Evolutionary conservation across 192 early-diverging fungal species (phyloP).

Genomic region (Cladochytrium replicatum): DNA sequence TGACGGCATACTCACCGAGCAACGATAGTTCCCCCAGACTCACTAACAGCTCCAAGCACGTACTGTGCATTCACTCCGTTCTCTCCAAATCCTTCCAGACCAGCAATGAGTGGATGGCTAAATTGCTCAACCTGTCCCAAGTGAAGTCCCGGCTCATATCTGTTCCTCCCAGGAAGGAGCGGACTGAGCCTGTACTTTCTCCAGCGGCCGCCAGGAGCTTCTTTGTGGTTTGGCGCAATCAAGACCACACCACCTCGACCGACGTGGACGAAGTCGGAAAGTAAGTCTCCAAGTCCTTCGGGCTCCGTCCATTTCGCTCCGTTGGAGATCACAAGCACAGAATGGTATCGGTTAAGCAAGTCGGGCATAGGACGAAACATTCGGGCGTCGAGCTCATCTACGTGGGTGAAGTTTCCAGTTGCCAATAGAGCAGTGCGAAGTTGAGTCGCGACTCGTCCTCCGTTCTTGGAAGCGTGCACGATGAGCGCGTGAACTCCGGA

Average conservation of each 20-base stretch:
- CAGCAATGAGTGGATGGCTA: background rate
- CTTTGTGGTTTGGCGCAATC: background rate
- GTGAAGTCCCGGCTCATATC: background rate
- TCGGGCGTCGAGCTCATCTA: background rate
- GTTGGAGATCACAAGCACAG: background rate
- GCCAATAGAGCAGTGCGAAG: background rate
- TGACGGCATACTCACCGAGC: constrained; percentile 3
- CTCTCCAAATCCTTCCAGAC: background rate
- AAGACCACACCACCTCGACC: constrained; percentile 1
- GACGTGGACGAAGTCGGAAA: background rate
- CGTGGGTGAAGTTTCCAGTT: background rate
- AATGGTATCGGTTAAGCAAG: background rate
- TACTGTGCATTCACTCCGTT: background rate
- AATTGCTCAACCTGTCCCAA: background rate
- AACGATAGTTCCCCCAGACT: background rate
- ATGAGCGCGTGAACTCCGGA: background rate
- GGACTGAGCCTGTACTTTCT: constrained; percentile 2
- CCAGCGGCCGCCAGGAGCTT: constrained; percentile 3
- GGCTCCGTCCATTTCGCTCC: background rate
- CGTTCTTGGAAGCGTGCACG: background rate
- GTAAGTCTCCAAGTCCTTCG: constrained; percentile 1
- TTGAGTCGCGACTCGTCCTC: background rate
- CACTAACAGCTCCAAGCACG: background rate
- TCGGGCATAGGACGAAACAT: background rate
- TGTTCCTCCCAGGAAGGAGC: constrained; percentile 1